Percentiles rank a stretch among this genome's conserved stretches.
These are phyloP conservation scores for Candida hispaniensis DNA, from an alignment of 805 yeast species.

Conservation along the genomic window DNA sequence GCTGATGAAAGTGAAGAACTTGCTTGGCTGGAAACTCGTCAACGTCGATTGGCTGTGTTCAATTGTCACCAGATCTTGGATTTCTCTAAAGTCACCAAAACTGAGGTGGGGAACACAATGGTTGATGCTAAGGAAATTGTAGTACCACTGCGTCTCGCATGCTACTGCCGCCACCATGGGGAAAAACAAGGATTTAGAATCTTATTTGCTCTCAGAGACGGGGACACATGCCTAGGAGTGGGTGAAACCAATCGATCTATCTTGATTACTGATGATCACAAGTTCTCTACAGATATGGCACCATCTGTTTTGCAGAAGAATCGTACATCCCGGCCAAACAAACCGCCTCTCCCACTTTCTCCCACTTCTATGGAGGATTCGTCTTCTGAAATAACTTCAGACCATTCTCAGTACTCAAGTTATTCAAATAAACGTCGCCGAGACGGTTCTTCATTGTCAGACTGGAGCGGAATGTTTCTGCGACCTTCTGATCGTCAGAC, in stretches of 20 bases:
- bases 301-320: background rate
- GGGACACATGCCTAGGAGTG: conserved; percentile 58
- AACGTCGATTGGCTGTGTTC: conserved; percentile 77
- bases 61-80: conserved; percentile 61
- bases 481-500: conserved; percentile 10
- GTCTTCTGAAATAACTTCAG: conserved; percentile 9
- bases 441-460: conserved; percentile 12
- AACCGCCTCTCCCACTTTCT: conserved; percentile 5
- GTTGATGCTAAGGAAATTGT: conserved; percentile 33
- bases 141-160: conserved; percentile 70
- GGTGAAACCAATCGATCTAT: conserved; percentile 54
- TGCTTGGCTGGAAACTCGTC: conserved; percentile 65
- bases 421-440: conserved; percentile 8
- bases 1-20: conserved; percentile 61
- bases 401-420: conserved; percentile 14
- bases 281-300: conserved; percentile 27
- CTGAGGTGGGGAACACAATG: conserved; percentile 2
- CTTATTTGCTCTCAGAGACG: conserved; percentile 45
- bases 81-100: conserved; percentile 39
- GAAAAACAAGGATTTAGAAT: conserved; percentile 68
- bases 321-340: conserved; percentile 3
- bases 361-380: conserved; percentile 16
- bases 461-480: conserved; percentile 14
- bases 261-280: conserved; percentile 92
- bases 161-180: conserved; percentile 92